Percentiles rank a stretch among this genome's conserved stretches.
phyloP scores from a whole-genome alignment of 352 stramenopile species.

The Phytophthora fragariaefolia region DNA sequence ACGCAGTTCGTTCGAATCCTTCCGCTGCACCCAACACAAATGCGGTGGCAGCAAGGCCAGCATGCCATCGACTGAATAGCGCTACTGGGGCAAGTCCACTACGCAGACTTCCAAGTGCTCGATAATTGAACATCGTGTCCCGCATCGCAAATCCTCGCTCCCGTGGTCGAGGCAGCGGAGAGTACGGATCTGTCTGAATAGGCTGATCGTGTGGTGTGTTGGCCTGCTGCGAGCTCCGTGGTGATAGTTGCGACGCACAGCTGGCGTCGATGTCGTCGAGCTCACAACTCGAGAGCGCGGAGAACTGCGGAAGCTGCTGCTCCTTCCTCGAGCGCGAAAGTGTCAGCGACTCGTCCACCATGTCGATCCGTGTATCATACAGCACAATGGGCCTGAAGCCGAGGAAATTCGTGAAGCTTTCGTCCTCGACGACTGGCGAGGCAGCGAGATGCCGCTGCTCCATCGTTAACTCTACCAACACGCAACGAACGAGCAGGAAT shows the following conservation, averaged over 20 bases:
- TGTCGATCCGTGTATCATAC: constrained; percentile 30
- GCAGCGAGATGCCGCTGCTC: constrained; percentile 10
- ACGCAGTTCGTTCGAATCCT: constrained; percentile 43
- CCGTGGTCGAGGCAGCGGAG: constrained; percentile 8
- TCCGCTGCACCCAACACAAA: constrained; percentile 36
- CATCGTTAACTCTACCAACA: constrained; percentile 19
- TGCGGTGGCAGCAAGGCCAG: constrained; percentile 47
- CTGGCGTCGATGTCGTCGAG: constrained; percentile 37
- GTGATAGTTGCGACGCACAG: constrained; percentile 13
- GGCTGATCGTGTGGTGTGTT: background rate
- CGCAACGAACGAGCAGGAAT: background rate
- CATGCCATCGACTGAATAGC: constrained; percentile 46
- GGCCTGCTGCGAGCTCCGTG: background rate
- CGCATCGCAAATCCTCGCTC: constrained; percentile 31
- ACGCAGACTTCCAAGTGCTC: constrained; percentile 53
- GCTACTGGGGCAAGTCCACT: constrained; percentile 40
- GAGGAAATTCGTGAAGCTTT: constrained; percentile 11
- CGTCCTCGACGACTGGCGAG: constrained; percentile 9
- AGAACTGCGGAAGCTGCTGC: constrained; percentile 26
- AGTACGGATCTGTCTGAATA: constrained; percentile 8
- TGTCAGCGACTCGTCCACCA: constrained; percentile 35
- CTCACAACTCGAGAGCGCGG: constrained; percentile 27
- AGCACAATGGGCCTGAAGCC: constrained; percentile 36
- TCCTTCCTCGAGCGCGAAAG: constrained; percentile 30
- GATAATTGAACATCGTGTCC: constrained; percentile 59